Percentiles rank a stretch among this genome's conserved stretches.
phyloP scores from a whole-genome alignment of 306 rosid genomes.

The Ochetophila trinervis region DNA sequence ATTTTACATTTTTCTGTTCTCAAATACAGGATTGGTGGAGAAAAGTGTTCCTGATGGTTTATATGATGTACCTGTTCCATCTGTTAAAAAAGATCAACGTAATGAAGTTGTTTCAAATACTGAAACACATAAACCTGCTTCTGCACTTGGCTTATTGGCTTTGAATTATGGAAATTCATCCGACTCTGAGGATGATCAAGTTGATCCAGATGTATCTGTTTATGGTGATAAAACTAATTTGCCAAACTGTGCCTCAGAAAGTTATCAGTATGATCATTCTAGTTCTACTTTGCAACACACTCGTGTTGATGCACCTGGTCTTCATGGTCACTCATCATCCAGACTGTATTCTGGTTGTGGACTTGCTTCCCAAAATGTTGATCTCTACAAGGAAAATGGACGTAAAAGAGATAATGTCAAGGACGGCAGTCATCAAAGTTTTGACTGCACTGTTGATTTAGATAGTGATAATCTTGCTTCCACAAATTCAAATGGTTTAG shows the following conservation, averaged over 20 bases:
- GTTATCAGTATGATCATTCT: constrained; percentile 35
- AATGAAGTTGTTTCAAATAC: constrained; percentile 31
- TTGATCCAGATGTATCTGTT: constrained; percentile 36
- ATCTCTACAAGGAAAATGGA: constrained; percentile 27
- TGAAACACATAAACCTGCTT: constrained; percentile 42
- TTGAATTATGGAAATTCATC: constrained; percentile 83
- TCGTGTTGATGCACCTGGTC: constrained; percentile 28
- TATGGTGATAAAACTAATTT: constrained; percentile 36
- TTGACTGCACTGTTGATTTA: constrained; percentile 39
- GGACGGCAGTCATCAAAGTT: constrained; percentile 20
- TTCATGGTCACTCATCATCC: constrained; percentile 21
- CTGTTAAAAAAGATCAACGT: constrained; percentile 39
- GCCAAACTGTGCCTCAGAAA: constrained; percentile 43
- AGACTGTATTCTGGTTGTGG: constrained; percentile 33
- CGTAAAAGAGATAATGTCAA: constrained; percentile 29
- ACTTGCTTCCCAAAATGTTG: constrained; percentile 19
- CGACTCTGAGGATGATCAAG: constrained; percentile 79
- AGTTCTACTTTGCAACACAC: constrained; percentile 40
- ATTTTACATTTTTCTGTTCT: background rate
- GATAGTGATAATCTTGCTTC: constrained; percentile 44
- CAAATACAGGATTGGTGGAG: constrained; percentile 47
- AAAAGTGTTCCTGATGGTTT: constrained; percentile 35
- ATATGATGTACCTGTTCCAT: constrained; percentile 41
- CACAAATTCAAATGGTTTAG: constrained; percentile 29
- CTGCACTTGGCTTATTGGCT: constrained; percentile 90